Percentiles rank a stretch among this genome's conserved stretches.
These are phyloP conservation scores for Fusarium heterosporum DNA, from an alignment of 2,329 filamentous ascomycete genomes.

Conservation along the genomic window DNA sequence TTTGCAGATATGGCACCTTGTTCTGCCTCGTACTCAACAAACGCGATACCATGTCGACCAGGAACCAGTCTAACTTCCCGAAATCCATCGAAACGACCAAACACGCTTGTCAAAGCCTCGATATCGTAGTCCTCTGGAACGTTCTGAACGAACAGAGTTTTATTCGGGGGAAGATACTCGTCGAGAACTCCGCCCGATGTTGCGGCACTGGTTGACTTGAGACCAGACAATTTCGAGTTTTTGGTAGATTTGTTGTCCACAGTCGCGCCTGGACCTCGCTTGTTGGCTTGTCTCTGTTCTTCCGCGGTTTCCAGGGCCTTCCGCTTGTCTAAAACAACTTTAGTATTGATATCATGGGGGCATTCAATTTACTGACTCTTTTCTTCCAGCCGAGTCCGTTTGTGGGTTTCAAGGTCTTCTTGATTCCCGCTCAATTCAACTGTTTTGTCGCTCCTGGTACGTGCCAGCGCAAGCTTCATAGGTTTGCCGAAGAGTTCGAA, in stretches of 20 bases:
- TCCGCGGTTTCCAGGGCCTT: conserved; percentile 85
- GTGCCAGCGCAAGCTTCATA: conserved; percentile 86
- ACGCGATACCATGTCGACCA: conserved; percentile 87
- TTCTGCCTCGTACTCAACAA: conserved; percentile 95
- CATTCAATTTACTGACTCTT: conserved; percentile 74
- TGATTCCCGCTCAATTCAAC: conserved; percentile 78
- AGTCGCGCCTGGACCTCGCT: conserved; percentile 66
- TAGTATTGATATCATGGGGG: background rate
- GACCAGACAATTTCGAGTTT: conserved; percentile 68
- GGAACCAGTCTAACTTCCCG: conserved; percentile 92
- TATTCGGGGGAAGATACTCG: conserved; percentile 97
- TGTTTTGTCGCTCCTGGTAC: conserved; percentile 87
- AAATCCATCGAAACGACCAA: conserved; percentile 92
- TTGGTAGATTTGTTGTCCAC: conserved; percentile 72
- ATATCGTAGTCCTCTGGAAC: conserved; percentile 87
- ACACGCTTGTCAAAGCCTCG: conserved; percentile 82
- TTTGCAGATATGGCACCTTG: conserved; percentile 91
- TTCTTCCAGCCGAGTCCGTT: conserved; percentile 84
- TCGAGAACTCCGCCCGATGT: conserved; percentile 85
- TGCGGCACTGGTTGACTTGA: conserved; percentile 79
- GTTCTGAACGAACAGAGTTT: conserved; percentile 94
- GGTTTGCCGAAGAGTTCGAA: conserved; percentile 94
- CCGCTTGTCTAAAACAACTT: conserved; percentile 68
- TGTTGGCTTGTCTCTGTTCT: conserved; percentile 81
- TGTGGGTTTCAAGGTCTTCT: conserved; percentile 89